phyloP scores from a whole-genome alignment of 495 filamentous ascomycete species.

The Talaromyces ruber region DNA sequence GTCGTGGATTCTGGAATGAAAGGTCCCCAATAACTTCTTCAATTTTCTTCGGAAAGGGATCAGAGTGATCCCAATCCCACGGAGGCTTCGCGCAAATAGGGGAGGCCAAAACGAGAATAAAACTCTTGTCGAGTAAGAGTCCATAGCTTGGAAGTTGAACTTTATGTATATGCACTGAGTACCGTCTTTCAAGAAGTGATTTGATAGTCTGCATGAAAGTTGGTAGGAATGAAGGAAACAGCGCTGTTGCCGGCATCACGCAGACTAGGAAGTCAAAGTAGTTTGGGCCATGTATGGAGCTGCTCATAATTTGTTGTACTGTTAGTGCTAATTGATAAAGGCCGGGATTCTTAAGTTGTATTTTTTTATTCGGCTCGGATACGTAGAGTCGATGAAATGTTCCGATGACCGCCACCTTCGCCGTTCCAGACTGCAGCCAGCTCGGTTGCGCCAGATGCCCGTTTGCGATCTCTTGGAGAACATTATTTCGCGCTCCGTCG shows the following conservation, averaged over 20 bases:
- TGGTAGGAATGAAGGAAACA: background rate
- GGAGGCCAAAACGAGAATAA: background rate
- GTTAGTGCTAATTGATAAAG: too few species aligned
- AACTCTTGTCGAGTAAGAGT: background rate
- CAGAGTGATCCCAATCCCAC: background rate
- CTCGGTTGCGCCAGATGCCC: background rate
- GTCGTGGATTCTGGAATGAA: background rate
- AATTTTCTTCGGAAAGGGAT: background rate
- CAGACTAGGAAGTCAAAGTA: background rate
- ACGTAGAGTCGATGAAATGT: too few species aligned
- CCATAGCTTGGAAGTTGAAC: background rate
- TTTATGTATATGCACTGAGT: background rate
- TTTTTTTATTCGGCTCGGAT: too few species aligned
- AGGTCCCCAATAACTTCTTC: background rate
- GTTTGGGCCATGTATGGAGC: background rate
- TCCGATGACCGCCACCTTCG: background rate
- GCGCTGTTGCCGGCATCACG: background rate
- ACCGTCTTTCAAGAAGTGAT: background rate
- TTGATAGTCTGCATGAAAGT: background rate
- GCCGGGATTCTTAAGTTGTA: too few species aligned
- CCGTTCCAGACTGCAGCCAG: background rate
- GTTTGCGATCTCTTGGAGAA: background rate
- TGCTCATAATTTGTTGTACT: background rate
- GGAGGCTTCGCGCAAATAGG: background rate
- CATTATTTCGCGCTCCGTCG: background rate